These are phyloP conservation scores for Hypoxylon sp. DNA, from an alignment of 2,329 filamentous ascomycete genomes.

Conservation along the genomic window DNA sequence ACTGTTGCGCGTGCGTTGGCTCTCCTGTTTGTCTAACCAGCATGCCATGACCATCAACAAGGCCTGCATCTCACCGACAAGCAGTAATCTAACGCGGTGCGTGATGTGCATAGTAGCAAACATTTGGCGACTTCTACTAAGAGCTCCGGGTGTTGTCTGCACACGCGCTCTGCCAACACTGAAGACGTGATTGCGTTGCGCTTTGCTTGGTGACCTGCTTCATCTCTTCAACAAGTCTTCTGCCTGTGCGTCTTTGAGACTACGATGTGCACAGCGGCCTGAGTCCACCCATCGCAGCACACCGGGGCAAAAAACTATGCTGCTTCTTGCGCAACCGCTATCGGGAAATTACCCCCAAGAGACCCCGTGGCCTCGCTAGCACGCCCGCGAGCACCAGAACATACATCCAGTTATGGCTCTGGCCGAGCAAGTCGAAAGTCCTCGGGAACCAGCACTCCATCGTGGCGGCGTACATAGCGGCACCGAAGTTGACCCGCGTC, in stretches of 20 bases:
- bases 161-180: conserved; percentile 21
- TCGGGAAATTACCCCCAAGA: conserved; percentile 22
- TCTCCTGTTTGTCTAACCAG: too few species aligned
- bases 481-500: conserved; percentile 47
- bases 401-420: conserved; percentile 49
- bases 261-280: conserved; percentile 47
- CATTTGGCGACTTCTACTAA: conserved; percentile 50
- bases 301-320: conserved; percentile 6
- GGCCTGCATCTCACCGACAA: too few species aligned
- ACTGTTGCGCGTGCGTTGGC: too few species aligned
- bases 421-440: conserved; percentile 44
- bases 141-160: conserved; percentile 43
- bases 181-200: conserved; percentile 38
- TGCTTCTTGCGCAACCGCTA: conserved; percentile 11
- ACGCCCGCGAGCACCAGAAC: conserved; percentile 42
- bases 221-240: conserved; percentile 43
- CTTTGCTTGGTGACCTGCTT: conserved; percentile 47
- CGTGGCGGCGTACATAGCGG: conserved; percentile 44
- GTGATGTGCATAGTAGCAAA: conserved; percentile 40
- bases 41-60: too few species aligned
- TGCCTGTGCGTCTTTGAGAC: conserved; percentile 45
- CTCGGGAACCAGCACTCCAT: conserved; percentile 49
- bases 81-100: background rate
- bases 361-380: conserved; percentile 37
- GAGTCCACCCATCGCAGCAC: conserved; percentile 33